A percentile compares a stretch with the other conserved stretches of the same genome.
These are phyloP conservation scores for Coniferiporia sulphurascens DNA, from an alignment of 1,284 basidiomycete species.

Conservation along the genomic window DNA sequence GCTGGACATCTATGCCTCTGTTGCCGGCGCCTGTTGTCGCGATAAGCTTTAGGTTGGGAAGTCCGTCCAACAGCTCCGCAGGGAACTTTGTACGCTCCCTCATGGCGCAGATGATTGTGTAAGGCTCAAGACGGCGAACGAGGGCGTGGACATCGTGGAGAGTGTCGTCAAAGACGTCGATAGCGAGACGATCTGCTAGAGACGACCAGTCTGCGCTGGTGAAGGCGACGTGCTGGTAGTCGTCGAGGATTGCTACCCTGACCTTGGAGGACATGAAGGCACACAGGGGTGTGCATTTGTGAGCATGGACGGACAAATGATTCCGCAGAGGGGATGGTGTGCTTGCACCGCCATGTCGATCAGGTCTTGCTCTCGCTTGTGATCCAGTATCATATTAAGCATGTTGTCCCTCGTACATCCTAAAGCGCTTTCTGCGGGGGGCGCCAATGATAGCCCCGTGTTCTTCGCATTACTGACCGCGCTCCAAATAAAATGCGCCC, in stretches of 20 bases:
- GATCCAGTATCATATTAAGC: no score
- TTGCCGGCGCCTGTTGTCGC: slow-evolving; percentile 55
- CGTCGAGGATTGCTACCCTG: slow-evolving; percentile 55
- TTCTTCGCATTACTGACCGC: no score
- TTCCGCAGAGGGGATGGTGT: no score
- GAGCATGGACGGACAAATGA: no score
- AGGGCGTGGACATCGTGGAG: slow-evolving; percentile 47
- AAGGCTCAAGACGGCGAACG: slow-evolving; percentile 43
- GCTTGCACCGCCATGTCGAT: no score
- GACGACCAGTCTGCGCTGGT: slow-evolving; percentile 48
- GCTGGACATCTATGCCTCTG: slow-evolving; percentile 42
- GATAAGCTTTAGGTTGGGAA: slow-evolving; percentile 55
- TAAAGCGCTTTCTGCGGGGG: no score
- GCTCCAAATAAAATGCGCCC: background rate
- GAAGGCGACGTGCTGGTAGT: slow-evolving; percentile 53
- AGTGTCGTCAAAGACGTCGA: slow-evolving; percentile 50
- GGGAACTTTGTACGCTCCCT: slow-evolving; percentile 60
- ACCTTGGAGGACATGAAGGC: slow-evolving; percentile 14
- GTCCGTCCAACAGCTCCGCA: slow-evolving; percentile 41
- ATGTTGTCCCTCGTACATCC: no score
- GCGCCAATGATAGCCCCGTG: no score
- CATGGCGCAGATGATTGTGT: slow-evolving; percentile 61
- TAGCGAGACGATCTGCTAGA: slow-evolving; percentile 33
- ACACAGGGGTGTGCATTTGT: no score
- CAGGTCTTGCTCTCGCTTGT: no score